These are phyloP conservation scores for Kuraishia capsulata DNA, from an alignment of 805 yeast genomes.

Conservation along the genomic window DNA sequence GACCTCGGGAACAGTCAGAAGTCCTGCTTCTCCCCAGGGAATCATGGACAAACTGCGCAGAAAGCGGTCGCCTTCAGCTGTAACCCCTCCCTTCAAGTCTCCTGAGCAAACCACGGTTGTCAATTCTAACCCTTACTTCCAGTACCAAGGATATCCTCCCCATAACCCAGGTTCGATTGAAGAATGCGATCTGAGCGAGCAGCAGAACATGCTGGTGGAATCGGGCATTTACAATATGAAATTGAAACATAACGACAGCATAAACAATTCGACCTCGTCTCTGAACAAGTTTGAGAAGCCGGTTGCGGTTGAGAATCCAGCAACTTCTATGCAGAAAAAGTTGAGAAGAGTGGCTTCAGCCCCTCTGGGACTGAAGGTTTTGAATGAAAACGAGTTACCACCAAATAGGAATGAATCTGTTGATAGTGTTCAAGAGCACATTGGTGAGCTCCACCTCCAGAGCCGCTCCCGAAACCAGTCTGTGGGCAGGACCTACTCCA, in stretches of 20 bases:
- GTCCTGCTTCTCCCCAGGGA: slow-evolving; percentile 10
- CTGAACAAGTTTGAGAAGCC: not conserved
- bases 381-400: slow-evolving; percentile 13
- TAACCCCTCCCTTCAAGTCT: slow-evolving; percentile 9
- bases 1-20: slow-evolving; percentile 4
- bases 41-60: slow-evolving; percentile 24
- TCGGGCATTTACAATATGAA: slow-evolving; percentile 18
- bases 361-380: slow-evolving; percentile 48
- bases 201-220: slow-evolving; percentile 10
- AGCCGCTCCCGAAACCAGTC: slow-evolving; percentile 35
- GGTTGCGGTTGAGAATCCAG: not conserved
- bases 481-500: slow-evolving; percentile 55
- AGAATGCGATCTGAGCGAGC: slow-evolving; percentile 18
- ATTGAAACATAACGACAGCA: slow-evolving; percentile 20
- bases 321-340: slow-evolving; percentile 22
- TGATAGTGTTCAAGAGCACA: slow-evolving; percentile 19
- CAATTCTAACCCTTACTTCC: slow-evolving; percentile 40
- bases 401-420: slow-evolving; percentile 1
- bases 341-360: slow-evolving; percentile 80
- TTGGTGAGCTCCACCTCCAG: slow-evolving; percentile 23
- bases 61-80: slow-evolving; percentile 23
- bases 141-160: slow-evolving; percentile 51
- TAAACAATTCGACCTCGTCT: slow-evolving; percentile 18
- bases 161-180: slow-evolving; percentile 18
- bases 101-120: slow-evolving; percentile 3